Evolutionary conservation across 208 protist genomes (phyloP), one percentile per base, ranked within the genome.

Genomic region (Phytomonas francai): DNA sequence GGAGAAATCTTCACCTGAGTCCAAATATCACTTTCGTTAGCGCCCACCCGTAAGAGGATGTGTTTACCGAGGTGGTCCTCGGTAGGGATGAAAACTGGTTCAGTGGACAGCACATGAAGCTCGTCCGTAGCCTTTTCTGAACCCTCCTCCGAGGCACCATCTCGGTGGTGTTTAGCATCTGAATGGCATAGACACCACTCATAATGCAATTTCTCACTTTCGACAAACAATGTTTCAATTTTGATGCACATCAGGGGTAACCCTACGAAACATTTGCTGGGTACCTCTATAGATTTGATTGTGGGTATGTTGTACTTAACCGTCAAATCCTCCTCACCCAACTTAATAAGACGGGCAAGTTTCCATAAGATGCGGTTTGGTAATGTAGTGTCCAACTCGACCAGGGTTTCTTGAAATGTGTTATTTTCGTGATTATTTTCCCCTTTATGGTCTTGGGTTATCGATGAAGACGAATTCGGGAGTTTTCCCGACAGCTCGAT

Each of bases 281-380:
- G 91, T 0, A 83, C 77, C 0, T 72, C 34, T 49, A 96, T 67
- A 30, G 77, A 68, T 3, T 79, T 91, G 67, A 96, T 88, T 25
- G 85, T 91, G 1, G 91, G 86, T 2, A 89, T 68, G 66, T 96
- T 96, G 77, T 89, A 94, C 25, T 74, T 64, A 14, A 94, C 73
- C 0, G 30, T 54, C 16, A 90, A 75, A n/a, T 63, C 33, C 39
- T 51, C 72, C 19, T 72, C 73, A 27, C 60, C 78, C 31, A 96
- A 77, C 31, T 68, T 56, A 31, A 96, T 77, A 30, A 80, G 69
- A 30, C 68, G 74, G 9, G 77, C 84, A 22, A 59, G 59, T 34
- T 63, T 72, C 85, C 88, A 93, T 45, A 93, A 91, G 19, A 78
- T 39, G 19, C 57, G 62, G 67, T 93, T 93, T 0, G 78, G 54